A percentile compares a stretch with the other conserved stretches of the same genome.
Conservation (phyloP, 495 filamentous ascomycete species). For the Penicillium egyptiacum region DNA sequence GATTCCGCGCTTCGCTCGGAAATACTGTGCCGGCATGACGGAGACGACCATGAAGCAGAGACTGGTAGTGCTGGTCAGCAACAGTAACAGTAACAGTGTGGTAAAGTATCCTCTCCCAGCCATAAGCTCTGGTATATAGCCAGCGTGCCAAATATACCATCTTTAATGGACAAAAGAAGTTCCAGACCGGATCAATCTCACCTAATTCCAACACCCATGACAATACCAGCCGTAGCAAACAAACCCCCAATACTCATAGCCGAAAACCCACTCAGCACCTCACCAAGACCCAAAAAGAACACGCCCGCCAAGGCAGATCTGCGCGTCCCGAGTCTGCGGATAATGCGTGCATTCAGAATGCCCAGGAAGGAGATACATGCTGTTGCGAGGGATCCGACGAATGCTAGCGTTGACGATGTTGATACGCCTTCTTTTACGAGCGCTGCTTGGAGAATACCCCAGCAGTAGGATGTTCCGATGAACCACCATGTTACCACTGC, state of each 20-base stretch:
- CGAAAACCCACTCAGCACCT: constrained; percentile 52
- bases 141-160: no score
- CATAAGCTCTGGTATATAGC: no score
- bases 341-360: constrained; percentile 49
- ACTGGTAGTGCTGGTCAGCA: constrained; percentile 20
- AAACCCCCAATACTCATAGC: constrained; percentile 49
- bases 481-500: constrained; percentile 55
- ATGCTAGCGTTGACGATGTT: constrained; percentile 52
- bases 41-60: constrained; percentile 42
- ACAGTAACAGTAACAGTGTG: constrained; percentile 27
- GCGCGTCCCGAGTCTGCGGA: constrained; percentile 49
- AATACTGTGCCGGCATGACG: constrained; percentile 54
- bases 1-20: constrained; percentile 52
- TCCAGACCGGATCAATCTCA: not conserved
- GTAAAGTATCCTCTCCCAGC: constrained; percentile 7
- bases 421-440: constrained; percentile 48
- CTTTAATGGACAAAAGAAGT: not conserved
- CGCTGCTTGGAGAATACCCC: constrained; percentile 59
- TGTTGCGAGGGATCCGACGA: constrained; percentile 54
- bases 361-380: constrained; percentile 51
- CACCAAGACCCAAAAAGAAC: constrained; percentile 45
- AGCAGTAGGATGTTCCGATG: constrained; percentile 52
- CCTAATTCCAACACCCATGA: constrained; percentile 54
- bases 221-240: constrained; percentile 55
- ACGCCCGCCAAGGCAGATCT: constrained; percentile 47